phyloP scores from a whole-genome alignment of 768 basidiomycete species.

The Psilocybe sp. region DNA sequence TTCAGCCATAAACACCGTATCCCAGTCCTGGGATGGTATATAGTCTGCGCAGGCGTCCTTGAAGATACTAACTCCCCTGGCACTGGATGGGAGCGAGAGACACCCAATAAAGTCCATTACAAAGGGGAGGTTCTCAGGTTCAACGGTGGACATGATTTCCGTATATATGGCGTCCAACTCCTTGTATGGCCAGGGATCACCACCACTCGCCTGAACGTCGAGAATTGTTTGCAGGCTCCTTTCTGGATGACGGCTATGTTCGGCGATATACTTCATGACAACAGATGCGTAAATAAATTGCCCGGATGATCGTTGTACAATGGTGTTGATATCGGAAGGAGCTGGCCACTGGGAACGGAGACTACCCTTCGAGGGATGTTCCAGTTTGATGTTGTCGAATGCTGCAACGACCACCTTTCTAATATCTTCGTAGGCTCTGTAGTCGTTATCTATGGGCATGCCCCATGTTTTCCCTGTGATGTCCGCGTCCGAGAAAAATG shows the following conservation, averaged over 20 bases:
- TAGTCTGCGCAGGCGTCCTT: too few species aligned
- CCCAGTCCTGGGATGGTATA: too few species aligned
- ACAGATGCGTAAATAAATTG: not conserved
- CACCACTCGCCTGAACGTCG: too few species aligned
- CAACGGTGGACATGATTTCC: too few species aligned
- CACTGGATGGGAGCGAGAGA: too few species aligned
- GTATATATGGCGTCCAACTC: too few species aligned
- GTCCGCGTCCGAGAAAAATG: not conserved
- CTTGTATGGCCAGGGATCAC: too few species aligned
- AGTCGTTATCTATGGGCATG: not conserved
- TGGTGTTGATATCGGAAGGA: not conserved
- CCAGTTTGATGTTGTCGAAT: not conserved
- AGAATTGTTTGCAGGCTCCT: too few species aligned
- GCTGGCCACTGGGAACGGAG: not conserved
- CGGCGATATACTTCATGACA: not conserved
- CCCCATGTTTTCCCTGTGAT: not conserved
- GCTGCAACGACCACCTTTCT: not conserved
- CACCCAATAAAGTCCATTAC: too few species aligned
- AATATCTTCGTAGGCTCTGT: not conserved
- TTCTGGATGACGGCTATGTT: not conserved
- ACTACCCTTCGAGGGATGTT: not conserved
- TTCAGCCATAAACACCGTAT: too few species aligned
- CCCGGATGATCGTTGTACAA: not conserved
- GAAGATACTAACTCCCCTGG: too few species aligned
- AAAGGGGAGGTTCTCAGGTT: too few species aligned